These are phyloP conservation scores for Micractinium conductrix DNA, from an alignment of 139 green algal species.

Conservation along the genomic window DNA sequence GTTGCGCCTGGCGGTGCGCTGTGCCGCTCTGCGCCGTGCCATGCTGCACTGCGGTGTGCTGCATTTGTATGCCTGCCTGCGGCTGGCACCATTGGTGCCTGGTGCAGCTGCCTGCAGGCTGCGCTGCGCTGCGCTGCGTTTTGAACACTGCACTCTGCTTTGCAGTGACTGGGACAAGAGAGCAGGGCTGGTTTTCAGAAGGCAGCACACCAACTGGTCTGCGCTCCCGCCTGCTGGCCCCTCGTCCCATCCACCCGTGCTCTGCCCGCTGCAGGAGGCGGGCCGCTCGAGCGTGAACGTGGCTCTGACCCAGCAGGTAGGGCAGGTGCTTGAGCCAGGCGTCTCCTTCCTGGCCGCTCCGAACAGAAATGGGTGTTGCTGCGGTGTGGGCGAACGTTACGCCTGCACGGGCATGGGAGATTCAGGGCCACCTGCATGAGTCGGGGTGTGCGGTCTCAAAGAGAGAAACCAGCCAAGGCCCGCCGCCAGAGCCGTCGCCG, in stretches of 20 bases:
- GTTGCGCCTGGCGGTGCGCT: conserved; percentile 9
- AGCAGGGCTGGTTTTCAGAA: not conserved
- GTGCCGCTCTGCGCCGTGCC: not conserved
- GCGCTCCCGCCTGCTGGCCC: not conserved
- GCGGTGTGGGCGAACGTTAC: not conserved
- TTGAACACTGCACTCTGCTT: too few relatives aligned
- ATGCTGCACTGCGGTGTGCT: not conserved
- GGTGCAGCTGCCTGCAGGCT: not conserved
- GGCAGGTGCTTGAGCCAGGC: too few relatives aligned
- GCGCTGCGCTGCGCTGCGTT: too few relatives aligned
- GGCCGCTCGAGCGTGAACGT: not conserved
- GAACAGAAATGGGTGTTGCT: too few relatives aligned
- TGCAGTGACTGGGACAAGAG: too few relatives aligned
- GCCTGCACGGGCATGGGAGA: not conserved
- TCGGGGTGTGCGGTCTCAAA: not conserved
- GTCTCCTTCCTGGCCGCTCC: too few relatives aligned
- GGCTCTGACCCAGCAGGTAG: not conserved
- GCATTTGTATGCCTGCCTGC: not conserved
- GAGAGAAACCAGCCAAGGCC: not conserved
- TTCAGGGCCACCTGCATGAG: not conserved
- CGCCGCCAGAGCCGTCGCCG: too few relatives aligned
- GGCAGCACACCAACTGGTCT: not conserved
- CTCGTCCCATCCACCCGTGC: not conserved
- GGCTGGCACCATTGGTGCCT: not conserved
- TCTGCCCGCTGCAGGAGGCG: not conserved